A percentile compares a stretch with the other conserved stretches of the same genome.
Conservation (phyloP, 2,329 filamentous ascomycete species). For the Amauroascus verrucosus region DNA sequence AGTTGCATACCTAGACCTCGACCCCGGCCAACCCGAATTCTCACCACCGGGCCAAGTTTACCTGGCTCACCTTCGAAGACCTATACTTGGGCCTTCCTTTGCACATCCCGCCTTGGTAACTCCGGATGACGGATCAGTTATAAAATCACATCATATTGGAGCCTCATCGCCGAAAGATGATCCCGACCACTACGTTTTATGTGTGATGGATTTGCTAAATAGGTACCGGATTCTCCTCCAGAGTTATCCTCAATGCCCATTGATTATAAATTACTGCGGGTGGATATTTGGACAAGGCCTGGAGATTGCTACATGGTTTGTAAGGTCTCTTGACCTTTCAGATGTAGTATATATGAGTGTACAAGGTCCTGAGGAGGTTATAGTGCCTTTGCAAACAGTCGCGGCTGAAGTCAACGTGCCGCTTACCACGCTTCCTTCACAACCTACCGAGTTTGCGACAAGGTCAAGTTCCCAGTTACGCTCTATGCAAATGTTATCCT, state of each 20-base stretch:
- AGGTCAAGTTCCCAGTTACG: slow-evolving; percentile 44
- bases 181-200: slow-evolving; percentile 46
- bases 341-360: slow-evolving; percentile 47
- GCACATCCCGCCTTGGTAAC: slow-evolving; percentile 39
- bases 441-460: slow-evolving; percentile 35
- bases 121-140: slow-evolving; percentile 27
- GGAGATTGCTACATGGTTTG: slow-evolving; percentile 39
- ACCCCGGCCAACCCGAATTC: slow-evolving; percentile 51
- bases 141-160: slow-evolving; percentile 47
- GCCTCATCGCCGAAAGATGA: slow-evolving; percentile 46
- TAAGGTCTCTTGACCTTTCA: slow-evolving; percentile 39
- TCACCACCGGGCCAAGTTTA: slow-evolving; percentile 50
- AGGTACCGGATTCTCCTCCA: slow-evolving; percentile 37
- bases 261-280: slow-evolving; percentile 49
- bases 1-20: slow-evolving; percentile 49
- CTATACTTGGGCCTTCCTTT: slow-evolving; percentile 48
- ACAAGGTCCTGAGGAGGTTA: slow-evolving; percentile 37
- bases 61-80: slow-evolving; percentile 42
- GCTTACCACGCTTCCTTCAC: slow-evolving; percentile 40
- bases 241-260: slow-evolving; percentile 35
- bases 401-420: slow-evolving; percentile 27
- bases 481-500: slow-evolving; percentile 52
- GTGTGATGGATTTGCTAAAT: slow-evolving; percentile 43
- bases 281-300: slow-evolving; percentile 47
- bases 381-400: slow-evolving; percentile 33